A percentile compares a stretch with the other conserved stretches of the same genome.
phyloP scores from a whole-genome alignment of 202 grass and related monocot species.

The Alloteropsis angusta region DNA sequence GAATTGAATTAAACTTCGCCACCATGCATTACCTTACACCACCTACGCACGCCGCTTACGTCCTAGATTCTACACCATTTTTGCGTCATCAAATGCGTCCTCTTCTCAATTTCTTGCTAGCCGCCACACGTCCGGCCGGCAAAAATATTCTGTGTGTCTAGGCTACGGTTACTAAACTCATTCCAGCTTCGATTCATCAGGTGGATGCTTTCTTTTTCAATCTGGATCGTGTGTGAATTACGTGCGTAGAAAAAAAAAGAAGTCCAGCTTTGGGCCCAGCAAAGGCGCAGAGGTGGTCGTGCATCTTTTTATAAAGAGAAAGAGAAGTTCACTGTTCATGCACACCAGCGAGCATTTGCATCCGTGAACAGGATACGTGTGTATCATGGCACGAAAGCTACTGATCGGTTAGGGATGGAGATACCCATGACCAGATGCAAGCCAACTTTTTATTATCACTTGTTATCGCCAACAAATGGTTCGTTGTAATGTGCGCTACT shows the following conservation, averaged over 20 bases:
- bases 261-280: conserved; percentile 6
- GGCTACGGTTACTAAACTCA: background rate
- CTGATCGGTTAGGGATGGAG: background rate
- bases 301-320: conserved; percentile 32
- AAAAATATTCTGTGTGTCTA: background rate
- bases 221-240: background rate
- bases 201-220: background rate
- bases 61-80: background rate
- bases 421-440: background rate
- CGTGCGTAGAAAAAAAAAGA: background rate
- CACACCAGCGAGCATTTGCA: conserved; percentile 8
- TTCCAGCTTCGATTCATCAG: background rate
- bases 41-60: background rate
- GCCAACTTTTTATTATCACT: background rate
- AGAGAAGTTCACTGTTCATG: background rate
- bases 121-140: too few species aligned
- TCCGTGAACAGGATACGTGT: background rate
- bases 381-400: background rate
- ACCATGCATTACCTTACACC: background rate
- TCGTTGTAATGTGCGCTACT: background rate
- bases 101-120: background rate
- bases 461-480: background rate
- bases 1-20: background rate
- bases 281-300: conserved; percentile 23
- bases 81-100: background rate